Evolutionary conservation across 495 filamentous ascomycete genomes (phyloP).

Genomic region (Collariella sp.): DNA sequence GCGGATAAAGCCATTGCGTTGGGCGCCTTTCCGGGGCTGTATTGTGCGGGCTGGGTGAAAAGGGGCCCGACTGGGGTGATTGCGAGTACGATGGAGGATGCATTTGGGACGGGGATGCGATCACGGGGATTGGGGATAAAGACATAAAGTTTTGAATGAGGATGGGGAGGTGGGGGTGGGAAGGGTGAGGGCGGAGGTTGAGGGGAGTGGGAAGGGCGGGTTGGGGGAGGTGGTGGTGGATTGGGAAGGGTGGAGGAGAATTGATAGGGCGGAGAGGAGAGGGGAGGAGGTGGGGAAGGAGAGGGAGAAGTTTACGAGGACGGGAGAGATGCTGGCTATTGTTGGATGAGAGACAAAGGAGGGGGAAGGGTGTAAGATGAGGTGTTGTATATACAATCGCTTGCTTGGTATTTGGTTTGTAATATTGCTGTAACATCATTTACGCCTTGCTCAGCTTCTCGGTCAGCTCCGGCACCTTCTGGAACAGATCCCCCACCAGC

Average conservation of each 20-base stretch:
- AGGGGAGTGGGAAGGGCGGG: slow-evolving; percentile 24
- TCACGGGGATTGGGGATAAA: slow-evolving; percentile 59
- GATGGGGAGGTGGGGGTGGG: slow-evolving; percentile 57
- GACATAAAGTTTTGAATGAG: slow-evolving; percentile 41
- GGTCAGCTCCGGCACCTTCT: slow-evolving; percentile 90
- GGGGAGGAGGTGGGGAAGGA: slow-evolving; percentile 62
- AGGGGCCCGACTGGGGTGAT: slow-evolving; percentile 92
- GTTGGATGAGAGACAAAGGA: slow-evolving; percentile 30
- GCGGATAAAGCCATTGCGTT: slow-evolving; percentile 18
- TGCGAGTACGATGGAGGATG: slow-evolving; percentile 92
- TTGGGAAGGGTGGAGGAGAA: slow-evolving; percentile 81
- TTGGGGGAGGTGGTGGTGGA: slow-evolving; percentile 43
- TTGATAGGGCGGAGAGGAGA: slow-evolving; percentile 69
- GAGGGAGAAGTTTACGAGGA: slow-evolving; percentile 74
- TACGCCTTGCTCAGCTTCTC: slow-evolving; percentile 75
- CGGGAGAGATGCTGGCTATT: slow-evolving; percentile 71
- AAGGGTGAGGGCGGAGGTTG: slow-evolving; percentile 49
- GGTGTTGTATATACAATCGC: slow-evolving; percentile 6
- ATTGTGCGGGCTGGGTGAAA: slow-evolving; percentile 96
- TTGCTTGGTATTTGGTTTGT: slow-evolving; percentile 7
- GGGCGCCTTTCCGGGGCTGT: slow-evolving; percentile 61
- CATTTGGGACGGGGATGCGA: slow-evolving; percentile 78
- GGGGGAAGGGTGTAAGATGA: background rate
- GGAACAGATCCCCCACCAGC: slow-evolving; percentile 88
- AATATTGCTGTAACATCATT: slow-evolving; percentile 10